Conservation (phyloP, 2,329 filamentous ascomycete genomes). For the Sphaerulina populicola region DNA sequence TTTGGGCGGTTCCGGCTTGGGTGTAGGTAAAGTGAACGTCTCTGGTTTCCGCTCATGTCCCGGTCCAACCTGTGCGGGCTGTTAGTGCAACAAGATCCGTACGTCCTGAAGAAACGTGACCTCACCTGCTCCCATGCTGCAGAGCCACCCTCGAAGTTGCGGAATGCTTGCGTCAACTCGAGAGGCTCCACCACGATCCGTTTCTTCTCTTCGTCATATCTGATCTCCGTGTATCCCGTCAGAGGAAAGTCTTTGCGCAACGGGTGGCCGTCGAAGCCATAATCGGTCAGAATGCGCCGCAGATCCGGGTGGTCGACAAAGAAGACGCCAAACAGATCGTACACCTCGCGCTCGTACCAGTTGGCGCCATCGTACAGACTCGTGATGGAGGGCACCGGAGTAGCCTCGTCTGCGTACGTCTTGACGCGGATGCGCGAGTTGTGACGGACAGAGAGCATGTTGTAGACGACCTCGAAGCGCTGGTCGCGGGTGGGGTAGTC, state of each 20-base stretch:
- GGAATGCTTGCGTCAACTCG: slow-evolving; percentile 95
- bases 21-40: slow-evolving; percentile 83
- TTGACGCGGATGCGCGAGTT: slow-evolving; percentile 96
- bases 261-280: slow-evolving; percentile 96
- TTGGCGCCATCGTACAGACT: slow-evolving; percentile 87
- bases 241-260: slow-evolving; percentile 96
- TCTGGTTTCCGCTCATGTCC: slow-evolving; percentile 75
- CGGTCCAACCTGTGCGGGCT: slow-evolving; percentile 50
- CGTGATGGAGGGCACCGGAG: slow-evolving; percentile 82
- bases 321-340: slow-evolving; percentile 96
- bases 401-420: slow-evolving; percentile 95
- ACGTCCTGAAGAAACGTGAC: background rate
- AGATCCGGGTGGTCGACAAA: slow-evolving; percentile 92
- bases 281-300: slow-evolving; percentile 97
- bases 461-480: slow-evolving; percentile 97
- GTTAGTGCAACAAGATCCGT: background rate
- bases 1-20: slow-evolving; percentile 87
- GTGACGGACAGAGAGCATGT: slow-evolving; percentile 88
- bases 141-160: slow-evolving; percentile 79
- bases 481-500: slow-evolving; percentile 93
- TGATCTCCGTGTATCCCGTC: slow-evolving; percentile 94
- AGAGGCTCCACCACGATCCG: slow-evolving; percentile 95
- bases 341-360: slow-evolving; percentile 98
- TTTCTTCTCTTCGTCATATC: slow-evolving; percentile 99
- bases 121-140: slow-evolving; percentile 28